A percentile compares a stretch with the other conserved stretches of the same genome.
phyloP scores from a whole-genome alignment of 257 asterid genomes.

The Thymus mandschuricus region DNA sequence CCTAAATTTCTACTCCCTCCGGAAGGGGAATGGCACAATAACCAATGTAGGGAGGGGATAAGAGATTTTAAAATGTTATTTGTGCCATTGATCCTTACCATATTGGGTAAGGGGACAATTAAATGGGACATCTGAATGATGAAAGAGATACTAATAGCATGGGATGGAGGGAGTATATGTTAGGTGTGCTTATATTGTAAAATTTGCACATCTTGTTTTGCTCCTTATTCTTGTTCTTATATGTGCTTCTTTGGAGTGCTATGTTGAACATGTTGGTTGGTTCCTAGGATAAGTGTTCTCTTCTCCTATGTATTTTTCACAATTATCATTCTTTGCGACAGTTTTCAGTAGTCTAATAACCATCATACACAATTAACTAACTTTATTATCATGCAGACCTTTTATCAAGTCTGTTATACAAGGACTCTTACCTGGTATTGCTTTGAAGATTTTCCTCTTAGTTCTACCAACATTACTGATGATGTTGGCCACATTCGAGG shows the following conservation, averaged over 20 bases:
- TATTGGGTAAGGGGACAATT: too few species aligned
- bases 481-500: slow-evolving; percentile 94
- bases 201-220: neutral
- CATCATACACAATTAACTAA: neutral
- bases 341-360: neutral
- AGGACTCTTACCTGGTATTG: slow-evolving; percentile 97
- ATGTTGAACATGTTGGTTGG: neutral
- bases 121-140: too few species aligned
- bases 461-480: slow-evolving; percentile 81
- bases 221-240: neutral
- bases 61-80: too few species aligned
- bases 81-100: too few species aligned
- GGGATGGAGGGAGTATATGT: too few species aligned
- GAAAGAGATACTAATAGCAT: too few species aligned
- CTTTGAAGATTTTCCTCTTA: slow-evolving; percentile 89
- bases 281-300: neutral
- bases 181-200: neutral
- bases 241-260: neutral
- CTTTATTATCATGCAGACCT: slow-evolving; percentile 49
- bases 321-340: neutral
- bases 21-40: too few species aligned
- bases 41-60: too few species aligned
- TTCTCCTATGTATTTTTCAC: neutral
- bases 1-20: neutral
- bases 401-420: slow-evolving; percentile 90